Evolutionary conservation across 2,329 filamentous ascomycete genomes (phyloP).

Genomic region (Apiospora malaysiana): DNA sequence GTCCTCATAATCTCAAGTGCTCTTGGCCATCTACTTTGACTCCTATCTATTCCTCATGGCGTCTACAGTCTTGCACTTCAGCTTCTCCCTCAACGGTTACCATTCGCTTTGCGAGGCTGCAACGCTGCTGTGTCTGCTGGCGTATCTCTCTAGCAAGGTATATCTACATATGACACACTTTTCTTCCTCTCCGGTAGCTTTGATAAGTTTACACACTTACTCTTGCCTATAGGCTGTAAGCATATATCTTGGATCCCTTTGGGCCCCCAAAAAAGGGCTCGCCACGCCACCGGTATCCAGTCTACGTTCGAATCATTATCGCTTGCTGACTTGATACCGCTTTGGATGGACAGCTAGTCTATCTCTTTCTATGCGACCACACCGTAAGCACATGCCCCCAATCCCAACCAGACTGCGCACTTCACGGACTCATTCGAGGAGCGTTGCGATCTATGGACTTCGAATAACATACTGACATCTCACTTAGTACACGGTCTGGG

Average conservation of each 20-base stretch:
- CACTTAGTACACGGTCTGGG: not conserved
- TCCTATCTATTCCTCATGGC: not conserved
- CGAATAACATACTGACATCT: not conserved
- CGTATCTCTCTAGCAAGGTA: constrained; percentile 12
- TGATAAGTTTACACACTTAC: not conserved
- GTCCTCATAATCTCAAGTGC: not conserved
- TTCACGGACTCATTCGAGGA: not conserved
- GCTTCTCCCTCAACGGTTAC: not conserved
- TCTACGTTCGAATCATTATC: too few species aligned
- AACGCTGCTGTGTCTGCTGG: not conserved
- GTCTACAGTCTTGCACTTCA: not conserved
- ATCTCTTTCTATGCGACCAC: not conserved
- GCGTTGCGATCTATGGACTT: not conserved
- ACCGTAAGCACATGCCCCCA: not conserved
- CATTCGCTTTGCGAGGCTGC: not conserved
- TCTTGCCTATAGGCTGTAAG: not conserved
- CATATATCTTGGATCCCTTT: not conserved
- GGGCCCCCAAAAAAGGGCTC: not conserved
- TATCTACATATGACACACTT: too few species aligned
- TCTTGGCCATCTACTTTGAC: not conserved
- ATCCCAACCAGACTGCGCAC: too few species aligned
- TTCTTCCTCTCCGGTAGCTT: too few species aligned
- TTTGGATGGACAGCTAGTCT: not conserved
- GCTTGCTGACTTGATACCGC: not conserved
- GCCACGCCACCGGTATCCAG: not conserved